A percentile compares a stretch with the other conserved stretches of the same genome.
Conservation (phyloP, 345 rosid species). For the Angophora floribunda region DNA sequence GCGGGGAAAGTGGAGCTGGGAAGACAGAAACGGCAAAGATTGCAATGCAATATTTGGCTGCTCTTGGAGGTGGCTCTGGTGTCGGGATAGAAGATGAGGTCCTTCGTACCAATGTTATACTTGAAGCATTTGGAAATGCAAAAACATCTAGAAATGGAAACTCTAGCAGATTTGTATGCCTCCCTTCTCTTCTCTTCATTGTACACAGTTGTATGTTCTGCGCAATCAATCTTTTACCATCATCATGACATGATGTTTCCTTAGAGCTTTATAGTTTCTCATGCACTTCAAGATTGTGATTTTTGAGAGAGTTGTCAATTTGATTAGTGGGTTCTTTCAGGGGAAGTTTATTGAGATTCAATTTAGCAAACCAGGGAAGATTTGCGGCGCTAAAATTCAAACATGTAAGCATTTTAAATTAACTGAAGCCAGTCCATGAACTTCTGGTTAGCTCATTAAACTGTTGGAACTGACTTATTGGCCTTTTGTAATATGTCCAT, state of each 20-base stretch:
- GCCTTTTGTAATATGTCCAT: background rate
- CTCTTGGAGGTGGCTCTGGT: conserved; percentile 67
- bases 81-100: conserved; percentile 61
- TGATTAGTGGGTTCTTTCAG: conserved; percentile 13
- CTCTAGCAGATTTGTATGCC: conserved; percentile 93
- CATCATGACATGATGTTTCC: background rate
- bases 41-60: conserved; percentile 85
- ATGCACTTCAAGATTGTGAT: background rate
- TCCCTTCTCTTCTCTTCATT: background rate
- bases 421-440: background rate
- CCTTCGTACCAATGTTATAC: conserved; percentile 61
- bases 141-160: conserved; percentile 86
- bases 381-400: conserved; percentile 76
- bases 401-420: conserved; percentile 51
- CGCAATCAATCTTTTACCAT: background rate
- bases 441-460: background rate
- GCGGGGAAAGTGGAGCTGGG: conserved; percentile 99
- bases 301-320: background rate
- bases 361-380: conserved; percentile 70
- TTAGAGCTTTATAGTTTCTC: background rate
- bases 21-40: conserved; percentile 96
- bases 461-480: conserved; percentile 12
- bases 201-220: background rate
- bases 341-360: conserved; percentile 88
- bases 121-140: conserved; percentile 98